Percentiles rank a stretch among this genome's conserved stretches.
phyloP scores from a whole-genome alignment of 208 protist species.

The Acanthamoeba lenticulata region DNA sequence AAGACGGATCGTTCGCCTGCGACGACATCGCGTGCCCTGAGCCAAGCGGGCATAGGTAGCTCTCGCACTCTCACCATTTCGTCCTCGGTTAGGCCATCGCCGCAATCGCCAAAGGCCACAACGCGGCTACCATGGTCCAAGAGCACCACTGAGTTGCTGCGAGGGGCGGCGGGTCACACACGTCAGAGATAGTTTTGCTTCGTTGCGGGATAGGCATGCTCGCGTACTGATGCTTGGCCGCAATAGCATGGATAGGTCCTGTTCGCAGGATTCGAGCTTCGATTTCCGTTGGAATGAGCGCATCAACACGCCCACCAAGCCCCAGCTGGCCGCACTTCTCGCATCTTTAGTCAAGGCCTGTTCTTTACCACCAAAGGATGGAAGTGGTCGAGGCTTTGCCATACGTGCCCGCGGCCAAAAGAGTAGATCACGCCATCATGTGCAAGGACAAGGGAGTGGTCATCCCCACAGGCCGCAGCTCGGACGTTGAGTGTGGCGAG shows the following conservation, averaged over 20 bases:
- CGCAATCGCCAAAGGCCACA: not conserved
- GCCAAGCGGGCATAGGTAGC: not conserved
- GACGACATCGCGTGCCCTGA: not conserved
- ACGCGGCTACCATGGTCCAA: not conserved
- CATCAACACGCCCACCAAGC: not conserved
- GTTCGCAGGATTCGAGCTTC: not conserved
- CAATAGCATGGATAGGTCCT: no score
- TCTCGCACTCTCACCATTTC: not conserved
- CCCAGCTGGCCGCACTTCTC: not conserved
- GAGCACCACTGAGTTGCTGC: not conserved
- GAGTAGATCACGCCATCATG: not conserved
- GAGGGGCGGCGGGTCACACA: not conserved
- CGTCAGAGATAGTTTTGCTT: not conserved
- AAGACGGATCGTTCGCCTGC: not conserved
- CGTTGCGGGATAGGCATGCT: not conserved
- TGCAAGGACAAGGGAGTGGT: not conserved
- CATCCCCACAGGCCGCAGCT: not conserved
- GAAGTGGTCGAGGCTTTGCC: not conserved
- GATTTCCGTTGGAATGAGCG: not conserved
- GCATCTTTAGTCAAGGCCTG: not conserved
- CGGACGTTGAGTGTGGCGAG: not conserved
- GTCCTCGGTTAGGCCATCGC: not conserved
- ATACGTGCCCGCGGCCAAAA: not conserved
- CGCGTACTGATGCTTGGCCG: no score
- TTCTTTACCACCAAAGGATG: not conserved